A percentile compares a stretch with the other conserved stretches of the same genome.
These are phyloP conservation scores for Plasmodium sp. DNA, from an alignment of 169 alveolate genomes.

Conservation along the genomic window DNA sequence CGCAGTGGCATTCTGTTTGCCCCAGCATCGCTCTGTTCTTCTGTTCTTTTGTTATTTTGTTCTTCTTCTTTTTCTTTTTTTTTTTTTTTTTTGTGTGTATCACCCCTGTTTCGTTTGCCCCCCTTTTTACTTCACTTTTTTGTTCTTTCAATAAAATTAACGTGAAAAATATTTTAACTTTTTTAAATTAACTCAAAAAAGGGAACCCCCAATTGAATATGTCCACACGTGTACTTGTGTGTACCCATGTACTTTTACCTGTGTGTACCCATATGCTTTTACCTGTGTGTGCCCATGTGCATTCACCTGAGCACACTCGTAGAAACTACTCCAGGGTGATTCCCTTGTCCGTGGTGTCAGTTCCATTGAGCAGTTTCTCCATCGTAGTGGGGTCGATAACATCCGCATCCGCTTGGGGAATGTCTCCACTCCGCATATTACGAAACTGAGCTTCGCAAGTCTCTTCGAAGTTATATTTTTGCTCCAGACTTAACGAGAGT, in stretches of 20 bases:
- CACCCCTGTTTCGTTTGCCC: constrained; percentile 3
- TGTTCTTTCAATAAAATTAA: background rate
- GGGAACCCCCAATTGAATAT: background rate
- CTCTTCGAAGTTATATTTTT: constrained; percentile 65
- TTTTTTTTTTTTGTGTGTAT: background rate
- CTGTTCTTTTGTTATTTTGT: background rate
- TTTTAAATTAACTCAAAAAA: background rate
- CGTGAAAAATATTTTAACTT: too few species aligned
- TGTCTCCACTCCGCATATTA: constrained; percentile 16
- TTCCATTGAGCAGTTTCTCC: constrained; percentile 53
- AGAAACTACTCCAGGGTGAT: constrained; percentile 42
- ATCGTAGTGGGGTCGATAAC: constrained; percentile 21
- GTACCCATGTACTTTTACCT: background rate
- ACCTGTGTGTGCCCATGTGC: background rate
- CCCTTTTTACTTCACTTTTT: background rate
- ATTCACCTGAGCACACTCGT: background rate
- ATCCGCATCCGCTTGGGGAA: constrained; percentile 45
- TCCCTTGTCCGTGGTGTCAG: constrained; percentile 36
- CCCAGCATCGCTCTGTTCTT: background rate
- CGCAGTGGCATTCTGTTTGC: background rate
- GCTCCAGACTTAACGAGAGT: constrained; percentile 54
- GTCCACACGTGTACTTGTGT: background rate
- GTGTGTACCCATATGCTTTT: background rate
- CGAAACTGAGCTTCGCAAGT: constrained; percentile 72
- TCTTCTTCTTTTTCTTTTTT: constrained; percentile 10